phyloP scores from a whole-genome alignment of 2,329 filamentous ascomycete genomes.

The Fusarium goolgardi region DNA sequence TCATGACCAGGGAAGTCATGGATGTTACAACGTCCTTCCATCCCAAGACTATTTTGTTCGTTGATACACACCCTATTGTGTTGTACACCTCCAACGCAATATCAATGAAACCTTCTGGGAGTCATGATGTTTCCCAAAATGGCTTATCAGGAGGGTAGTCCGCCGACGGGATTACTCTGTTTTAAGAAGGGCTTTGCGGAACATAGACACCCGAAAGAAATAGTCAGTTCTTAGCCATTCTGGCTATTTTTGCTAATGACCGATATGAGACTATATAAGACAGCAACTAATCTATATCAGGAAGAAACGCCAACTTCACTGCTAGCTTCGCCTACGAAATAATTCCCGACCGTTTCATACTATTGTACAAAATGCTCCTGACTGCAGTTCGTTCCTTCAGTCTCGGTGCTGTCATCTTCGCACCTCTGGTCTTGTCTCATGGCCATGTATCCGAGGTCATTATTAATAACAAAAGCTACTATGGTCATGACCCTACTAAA shows the following conservation, averaged over 20 bases:
- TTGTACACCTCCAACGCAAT: no score
- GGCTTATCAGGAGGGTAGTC: neutral
- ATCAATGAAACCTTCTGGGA: no score
- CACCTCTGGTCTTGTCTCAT: neutral
- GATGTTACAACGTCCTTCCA: no score
- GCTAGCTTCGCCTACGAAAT: neutral
- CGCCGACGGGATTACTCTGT: neutral
- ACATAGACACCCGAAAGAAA: neutral
- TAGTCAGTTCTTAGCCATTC: neutral
- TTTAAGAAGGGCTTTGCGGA: neutral
- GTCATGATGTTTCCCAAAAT: neutral
- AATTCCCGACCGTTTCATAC: neutral
- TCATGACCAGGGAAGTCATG: no score
- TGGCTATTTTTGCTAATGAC: neutral
- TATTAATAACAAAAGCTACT: neutral
- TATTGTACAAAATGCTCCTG: neutral
- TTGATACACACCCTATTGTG: no score
- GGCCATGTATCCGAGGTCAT: neutral
- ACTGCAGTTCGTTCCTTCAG: neutral
- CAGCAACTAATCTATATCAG: neutral
- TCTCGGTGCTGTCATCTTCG: neutral
- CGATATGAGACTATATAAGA: neutral
- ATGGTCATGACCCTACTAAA: neutral
- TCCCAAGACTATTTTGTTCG: no score
- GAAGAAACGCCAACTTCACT: neutral